Conservation (phyloP, 805 yeast genomes). For the Saccharomycopsis olivae region DNA sequence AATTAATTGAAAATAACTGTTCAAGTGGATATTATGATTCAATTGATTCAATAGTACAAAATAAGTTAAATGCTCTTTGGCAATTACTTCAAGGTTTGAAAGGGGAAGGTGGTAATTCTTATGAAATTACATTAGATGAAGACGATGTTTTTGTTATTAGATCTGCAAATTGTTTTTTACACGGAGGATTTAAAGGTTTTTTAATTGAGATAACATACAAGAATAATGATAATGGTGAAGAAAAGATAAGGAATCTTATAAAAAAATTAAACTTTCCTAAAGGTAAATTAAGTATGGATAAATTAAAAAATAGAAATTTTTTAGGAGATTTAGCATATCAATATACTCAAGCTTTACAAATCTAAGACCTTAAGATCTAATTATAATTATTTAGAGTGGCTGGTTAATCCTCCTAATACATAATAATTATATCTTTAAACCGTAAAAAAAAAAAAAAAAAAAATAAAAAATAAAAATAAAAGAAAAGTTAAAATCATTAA, state of each 20-base stretch:
- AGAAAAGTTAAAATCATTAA: not conserved
- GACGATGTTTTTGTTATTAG: constrained; percentile 32
- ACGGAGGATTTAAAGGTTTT: constrained; percentile 65
- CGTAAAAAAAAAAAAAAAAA: not conserved
- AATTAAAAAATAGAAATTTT: constrained; percentile 22
- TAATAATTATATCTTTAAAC: too few relatives aligned
- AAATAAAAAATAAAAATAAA: not conserved
- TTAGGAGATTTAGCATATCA: constrained; percentile 17
- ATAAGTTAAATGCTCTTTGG: constrained; percentile 64
- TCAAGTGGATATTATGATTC: constrained; percentile 46
- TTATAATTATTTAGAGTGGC: too few relatives aligned
- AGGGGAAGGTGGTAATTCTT: constrained; percentile 68
- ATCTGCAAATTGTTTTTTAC: constrained; percentile 62
- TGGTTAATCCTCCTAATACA: too few relatives aligned
- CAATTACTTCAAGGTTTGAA: constrained; percentile 51
- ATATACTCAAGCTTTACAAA: constrained; percentile 13
- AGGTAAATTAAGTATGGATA: constrained; percentile 28
- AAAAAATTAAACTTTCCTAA: constrained; percentile 30
- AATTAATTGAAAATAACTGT: constrained; percentile 37
- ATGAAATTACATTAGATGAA: constrained; percentile 33
- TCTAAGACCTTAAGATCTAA: constrained; percentile 1
- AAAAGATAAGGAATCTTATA: constrained; percentile 24
- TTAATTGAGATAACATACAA: constrained; percentile 38
- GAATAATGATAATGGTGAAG: constrained; percentile 8
- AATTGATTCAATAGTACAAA: constrained; percentile 43